Evolutionary conservation across 1,284 basidiomycete genomes (phyloP), one percentile per base, ranked within the genome.

Genomic region (Ustilago trichophora): DNA sequence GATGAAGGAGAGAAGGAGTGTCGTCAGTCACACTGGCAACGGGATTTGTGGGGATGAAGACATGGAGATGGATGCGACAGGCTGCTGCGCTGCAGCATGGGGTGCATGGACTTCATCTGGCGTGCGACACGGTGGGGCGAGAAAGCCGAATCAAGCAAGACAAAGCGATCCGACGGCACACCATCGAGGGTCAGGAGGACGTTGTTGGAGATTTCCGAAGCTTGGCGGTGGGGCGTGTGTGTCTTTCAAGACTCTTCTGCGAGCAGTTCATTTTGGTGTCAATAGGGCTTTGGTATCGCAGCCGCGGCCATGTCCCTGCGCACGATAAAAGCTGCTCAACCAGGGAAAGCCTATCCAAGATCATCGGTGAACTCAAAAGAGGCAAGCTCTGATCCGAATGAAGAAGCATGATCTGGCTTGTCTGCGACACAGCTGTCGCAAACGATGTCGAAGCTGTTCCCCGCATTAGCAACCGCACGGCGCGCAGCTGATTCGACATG

Each of bases 131-230:
- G 8, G n/a, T 13, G 18, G 35, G n/a, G 19, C 12, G 34, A 52
- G 50, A 52, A 52, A 44, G 50, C 50, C 42, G 50, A 33, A 26
- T 18, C 18, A 6, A 27, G n/a, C n/a, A n/a, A n/a, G n/a, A n/a
- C n/a, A 24, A 34, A 22, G 4, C 3, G 12, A 21, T 18, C 29
- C 42, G 42, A 29, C 42, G 42, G 19, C 29, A 29, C 19, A 32
- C n/a, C n/a, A n/a, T n/a, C n/a, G n/a, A n/a, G n/a, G n/a, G n/a
- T n/a, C n/a, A n/a, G 26, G 11, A 9, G 22, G 27, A 29, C 4
- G 19, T 18, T 13, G 15, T 24, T 4, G 24, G 22, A 32, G 41
- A 43, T 43, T 43, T 5, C 41, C 41, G 41, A 32, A 43, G 31
- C 25, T 4, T 16, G 24, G 26, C 21, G 24, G 16, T 19, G 7